Evolutionary conservation across 1,139 yeast species (phyloP), one percentile per base, ranked within the genome.

Genomic region (Suhomyces anneliseae): DNA sequence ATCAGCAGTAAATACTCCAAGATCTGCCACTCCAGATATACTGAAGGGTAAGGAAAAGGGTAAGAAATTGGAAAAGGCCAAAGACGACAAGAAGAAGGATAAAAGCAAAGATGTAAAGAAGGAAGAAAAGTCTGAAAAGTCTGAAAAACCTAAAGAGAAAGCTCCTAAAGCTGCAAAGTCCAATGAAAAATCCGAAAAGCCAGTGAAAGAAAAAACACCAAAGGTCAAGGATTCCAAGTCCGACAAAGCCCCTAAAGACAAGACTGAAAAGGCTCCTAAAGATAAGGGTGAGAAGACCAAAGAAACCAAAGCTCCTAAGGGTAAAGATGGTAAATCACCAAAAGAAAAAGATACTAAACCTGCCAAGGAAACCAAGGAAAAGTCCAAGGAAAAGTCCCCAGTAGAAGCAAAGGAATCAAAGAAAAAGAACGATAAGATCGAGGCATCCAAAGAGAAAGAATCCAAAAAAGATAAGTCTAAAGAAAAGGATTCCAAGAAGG

Each of bases 1-100:
- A 7, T 44, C 46, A 4, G 38, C 24, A 8, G 33, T 12, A 4
- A 36, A 36, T 32, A 46, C 44, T 7, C 49, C 49, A 3, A 43
- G 49, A 38, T 43, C 49, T 6, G 19, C 42, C 6, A 43, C 49
- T 40, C 49, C 49, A 15, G 37, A 39, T 11, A 9, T 40, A n/a
- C 32, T 15, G 15, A 27, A 38, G 27, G 19, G 24, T 3, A 14
- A 33, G 8, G 33, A 35, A 7, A 8, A 8, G 31, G 27, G 32
- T 12, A 26, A 10, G 29, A 41, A 41, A 29, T n/a, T 31, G 12
- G 40, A 29, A 3, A 36, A 19, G 12, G 19, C 11, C 15, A 19
- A 39, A 34, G 12, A 35, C 3, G 19, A 35, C n/a, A 14, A 8
- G n/a, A 15, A 10, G 43, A 40, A 6, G 9, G 24, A 4, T 12